phyloP scores from a whole-genome alignment of 371 early-diverging fungal genomes.

The Rhizopus sp. region DNA sequence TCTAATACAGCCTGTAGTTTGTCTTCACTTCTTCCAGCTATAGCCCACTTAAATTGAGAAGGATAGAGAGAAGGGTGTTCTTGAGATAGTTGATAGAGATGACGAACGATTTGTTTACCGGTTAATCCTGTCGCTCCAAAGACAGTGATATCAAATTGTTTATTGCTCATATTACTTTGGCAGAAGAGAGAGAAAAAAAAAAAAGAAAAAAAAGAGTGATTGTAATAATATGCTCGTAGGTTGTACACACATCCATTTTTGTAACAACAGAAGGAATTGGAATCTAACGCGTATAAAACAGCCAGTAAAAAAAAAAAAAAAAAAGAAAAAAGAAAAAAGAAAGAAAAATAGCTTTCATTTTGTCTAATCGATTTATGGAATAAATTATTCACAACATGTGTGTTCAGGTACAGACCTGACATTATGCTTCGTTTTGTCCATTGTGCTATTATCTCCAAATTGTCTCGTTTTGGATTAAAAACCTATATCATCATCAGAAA shows the following conservation, averaged over 20 bases:
- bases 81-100: conserved; percentile 50
- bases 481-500: conserved; percentile 27
- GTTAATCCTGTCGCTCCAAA: conserved; percentile 92
- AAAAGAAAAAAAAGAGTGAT: conserved; percentile 3
- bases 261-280: not conserved
- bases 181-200: conserved; percentile 2
- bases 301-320: no score
- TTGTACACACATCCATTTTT: no score
- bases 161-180: not conserved
- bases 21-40: conserved; percentile 64
- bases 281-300: not conserved
- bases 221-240: not conserved
- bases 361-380: no score
- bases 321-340: no score
- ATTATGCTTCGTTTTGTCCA: no score
- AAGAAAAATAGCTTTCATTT: no score
- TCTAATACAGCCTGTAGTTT: conserved; percentile 45
- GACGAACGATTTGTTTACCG: conserved; percentile 73
- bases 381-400: no score
- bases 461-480: no score
- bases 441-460: no score
- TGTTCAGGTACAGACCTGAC: no score
- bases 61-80: conserved; percentile 21
- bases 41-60: conserved; percentile 55
- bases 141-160: conserved; percentile 59